Evolutionary conservation across 2,329 filamentous ascomycete genomes (phyloP).

Genomic region (Sporothrix pallida): DNA sequence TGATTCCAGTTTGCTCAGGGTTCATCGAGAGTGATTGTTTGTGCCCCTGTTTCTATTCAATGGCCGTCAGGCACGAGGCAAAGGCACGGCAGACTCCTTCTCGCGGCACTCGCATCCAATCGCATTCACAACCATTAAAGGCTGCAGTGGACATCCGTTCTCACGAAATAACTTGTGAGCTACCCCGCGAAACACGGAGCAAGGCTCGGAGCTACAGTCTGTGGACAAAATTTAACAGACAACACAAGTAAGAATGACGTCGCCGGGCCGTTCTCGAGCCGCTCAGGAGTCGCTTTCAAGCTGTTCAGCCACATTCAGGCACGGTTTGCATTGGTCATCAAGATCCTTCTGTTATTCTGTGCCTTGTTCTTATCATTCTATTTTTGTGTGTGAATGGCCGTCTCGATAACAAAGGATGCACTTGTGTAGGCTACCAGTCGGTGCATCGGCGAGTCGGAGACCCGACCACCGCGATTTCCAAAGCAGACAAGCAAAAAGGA

Average conservation of each 20-base stretch:
- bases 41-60: background rate
- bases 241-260: conserved; percentile 11
- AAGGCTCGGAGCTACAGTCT: background rate
- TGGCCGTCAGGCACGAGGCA: background rate
- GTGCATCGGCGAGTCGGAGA: background rate
- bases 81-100: no score
- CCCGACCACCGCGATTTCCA: background rate
- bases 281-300: background rate
- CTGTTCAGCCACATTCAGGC: background rate
- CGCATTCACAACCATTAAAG: background rate
- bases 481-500: background rate
- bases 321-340: background rate
- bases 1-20: background rate
- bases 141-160: background rate
- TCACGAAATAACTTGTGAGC: no score
- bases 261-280: background rate
- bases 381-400: background rate
- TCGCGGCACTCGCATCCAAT: background rate
- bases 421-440: background rate
- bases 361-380: background rate
- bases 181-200: background rate
- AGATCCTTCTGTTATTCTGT: background rate
- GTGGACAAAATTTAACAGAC: no score
- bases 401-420: background rate
- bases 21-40: no score